Evolutionary conservation across 2,329 filamentous ascomycete genomes (phyloP), one percentile per base, ranked within the genome.

Genomic region (Leptographium radiaticola): DNA sequence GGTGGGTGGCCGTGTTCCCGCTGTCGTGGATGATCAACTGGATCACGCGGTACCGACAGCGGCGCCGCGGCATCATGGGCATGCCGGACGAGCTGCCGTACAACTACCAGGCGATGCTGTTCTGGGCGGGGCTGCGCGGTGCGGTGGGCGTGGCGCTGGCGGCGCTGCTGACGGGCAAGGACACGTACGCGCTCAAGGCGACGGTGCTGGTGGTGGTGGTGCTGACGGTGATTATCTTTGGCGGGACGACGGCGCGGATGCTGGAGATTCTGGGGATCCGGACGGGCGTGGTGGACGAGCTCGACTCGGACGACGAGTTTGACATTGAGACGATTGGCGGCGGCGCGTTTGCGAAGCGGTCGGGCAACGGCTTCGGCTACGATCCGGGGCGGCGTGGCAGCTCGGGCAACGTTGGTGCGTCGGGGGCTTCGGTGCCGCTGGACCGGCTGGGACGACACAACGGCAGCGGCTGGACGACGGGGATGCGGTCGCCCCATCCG

Each of bases 31-130:
- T 84, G 16, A 95, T 98, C 68, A 98, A 98, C 68, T 90, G 86
- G 77, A 86, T 96, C 64, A 89, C 94, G 61, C 81, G 87, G 55
- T 95, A 95, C 66, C 81, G 89, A 48, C 88, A 90, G 16, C 79
- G 81, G 50, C 81, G 87, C 49, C 79, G 84, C 53, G 89, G 89
- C 30, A 62, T 77, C 75, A 57, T 67, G 54, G 86, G 95, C 55
- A 80, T 84, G 6, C 80, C 81, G 16, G 91, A 97, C 59, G 93
- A 97, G 67, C 73, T 98, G 39, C 93, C 93, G 0, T 94, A 89
- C 65, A 89, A 88, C 61, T 95, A 97, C 69, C 93, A 97, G 69
- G 89, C 87, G n/a, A 97, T 98, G 93, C 80, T 98, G n/a, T 98
- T 95, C 71, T 98, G 93, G 93, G 93, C 93, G 16, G 93, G 93